Base-by-base conservation (phyloP, 306 rosid species). In the Rubus parviflorus region DNA sequence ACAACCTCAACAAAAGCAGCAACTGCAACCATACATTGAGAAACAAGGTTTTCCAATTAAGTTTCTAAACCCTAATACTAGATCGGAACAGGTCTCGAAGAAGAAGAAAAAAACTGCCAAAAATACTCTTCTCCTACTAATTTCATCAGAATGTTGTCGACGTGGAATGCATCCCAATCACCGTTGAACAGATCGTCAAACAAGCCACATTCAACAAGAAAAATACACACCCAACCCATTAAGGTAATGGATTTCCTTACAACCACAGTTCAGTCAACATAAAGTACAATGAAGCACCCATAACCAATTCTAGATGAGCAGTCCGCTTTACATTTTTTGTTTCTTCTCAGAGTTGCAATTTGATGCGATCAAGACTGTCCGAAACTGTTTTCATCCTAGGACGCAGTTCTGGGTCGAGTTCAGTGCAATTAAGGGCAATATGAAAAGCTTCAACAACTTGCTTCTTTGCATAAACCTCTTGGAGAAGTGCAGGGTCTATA, bases 351-450 rank as follows among this genome's bases (percentile, higher is more conserved):
- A 78, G 78, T 35, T 78, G 89, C 56, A 67, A 17, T 74, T 69
- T 89, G 74, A 92, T 83, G 45, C 86, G 82, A 79, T 89, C 96
- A 60, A 90, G 91, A 86, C 85, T 89, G 83, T 89, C 94, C 0
- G 88, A 90, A 20, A 90, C 90, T 0, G 84, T 86, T 82, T 85
- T 82, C 94, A 89, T 92, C 83, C 90, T 82, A 2, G 96, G 96
- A n/a, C 96, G 90, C 73, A 90, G 45, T 78, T 92, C 93, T 0
- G 92, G 89, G 74, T 92, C 96, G 4, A 66, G 60, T 79, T 90
- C 97, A 6, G 96, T 92, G 85, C 94, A 90, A 72, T 84, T 90
- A 4, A 93, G 85, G 25, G 96, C 96, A 76, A 90, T 73, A 57
- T 93, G 94, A 75, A 93, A 88, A 6, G 84, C 83, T 46, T 88